Evolutionary conservation across 2,329 filamentous ascomycete genomes (phyloP).

Genomic region (Seiridium unicorne): DNA sequence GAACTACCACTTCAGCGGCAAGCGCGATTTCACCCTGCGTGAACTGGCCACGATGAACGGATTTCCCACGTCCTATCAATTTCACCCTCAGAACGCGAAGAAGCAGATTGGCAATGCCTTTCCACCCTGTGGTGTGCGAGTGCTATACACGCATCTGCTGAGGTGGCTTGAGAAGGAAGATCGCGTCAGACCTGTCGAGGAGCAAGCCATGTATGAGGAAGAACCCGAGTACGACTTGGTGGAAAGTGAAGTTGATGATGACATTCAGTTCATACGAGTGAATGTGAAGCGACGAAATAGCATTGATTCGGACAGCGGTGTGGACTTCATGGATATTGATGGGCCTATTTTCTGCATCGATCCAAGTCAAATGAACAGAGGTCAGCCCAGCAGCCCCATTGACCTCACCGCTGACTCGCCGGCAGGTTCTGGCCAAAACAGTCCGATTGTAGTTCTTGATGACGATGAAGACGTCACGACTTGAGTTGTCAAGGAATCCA

Average conservation of each 20-base stretch:
- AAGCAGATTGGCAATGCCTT: conserved; percentile 80
- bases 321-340: not conserved
- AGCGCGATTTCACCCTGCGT: conserved; percentile 60
- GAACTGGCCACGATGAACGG: conserved; percentile 70
- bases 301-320: not conserved
- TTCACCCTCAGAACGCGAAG: conserved; percentile 46
- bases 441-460: not conserved
- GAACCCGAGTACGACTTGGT: not conserved
- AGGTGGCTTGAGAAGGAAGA: conserved; percentile 45
- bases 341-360: not conserved
- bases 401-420: conserved; percentile 3
- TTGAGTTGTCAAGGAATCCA: not conserved
- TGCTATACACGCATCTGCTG: conserved; percentile 48
- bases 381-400: not conserved
- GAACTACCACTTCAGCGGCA: conserved; percentile 65
- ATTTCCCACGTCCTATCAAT: conserved; percentile 62
- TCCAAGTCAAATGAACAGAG: not conserved
- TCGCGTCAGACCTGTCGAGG: conserved; percentile 21
- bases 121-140: conserved; percentile 56
- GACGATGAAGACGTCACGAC: not conserved
- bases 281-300: not conserved
- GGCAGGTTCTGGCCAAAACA: not conserved
- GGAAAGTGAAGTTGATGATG: not conserved
- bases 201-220: conserved; percentile 7
- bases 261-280: not conserved